These are phyloP conservation scores for Trichoderma koningii DNA, from an alignment of 2,329 filamentous ascomycete species.

Conservation along the genomic window DNA sequence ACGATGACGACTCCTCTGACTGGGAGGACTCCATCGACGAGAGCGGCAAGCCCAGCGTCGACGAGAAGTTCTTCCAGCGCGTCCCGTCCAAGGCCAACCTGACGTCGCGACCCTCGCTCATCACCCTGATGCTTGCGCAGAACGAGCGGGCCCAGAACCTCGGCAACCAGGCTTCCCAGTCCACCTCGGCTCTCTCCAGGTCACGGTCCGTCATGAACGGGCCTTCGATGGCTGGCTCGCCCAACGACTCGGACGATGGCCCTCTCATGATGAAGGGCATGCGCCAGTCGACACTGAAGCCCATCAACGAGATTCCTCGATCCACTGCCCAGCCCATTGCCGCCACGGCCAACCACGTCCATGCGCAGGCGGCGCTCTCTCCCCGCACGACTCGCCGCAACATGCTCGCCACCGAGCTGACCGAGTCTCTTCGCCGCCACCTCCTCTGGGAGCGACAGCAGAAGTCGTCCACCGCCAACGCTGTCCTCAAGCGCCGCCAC, in stretches of 20 bases:
- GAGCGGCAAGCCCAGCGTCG: slow-evolving; percentile 78
- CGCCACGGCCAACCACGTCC: slow-evolving; percentile 64
- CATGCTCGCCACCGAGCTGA: slow-evolving; percentile 94
- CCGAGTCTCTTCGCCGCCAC: slow-evolving; percentile 86
- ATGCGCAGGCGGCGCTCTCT: slow-evolving; percentile 76
- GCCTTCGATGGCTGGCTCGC: slow-evolving; percentile 50
- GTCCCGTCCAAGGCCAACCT: slow-evolving; percentile 87
- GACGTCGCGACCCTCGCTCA: slow-evolving; percentile 80
- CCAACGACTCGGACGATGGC: slow-evolving; percentile 63
- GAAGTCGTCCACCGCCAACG: slow-evolving; percentile 85
- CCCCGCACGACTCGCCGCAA: slow-evolving; percentile 89
- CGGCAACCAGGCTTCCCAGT: slow-evolving; percentile 67
- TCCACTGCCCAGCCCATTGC: slow-evolving; percentile 76
- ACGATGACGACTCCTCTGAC: slow-evolving; percentile 64
- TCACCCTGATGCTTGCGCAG: slow-evolving; percentile 84
- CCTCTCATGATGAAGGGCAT: slow-evolving; percentile 66
- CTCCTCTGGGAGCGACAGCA: slow-evolving; percentile 95
- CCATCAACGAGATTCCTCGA: slow-evolving; percentile 65
- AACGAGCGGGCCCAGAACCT: slow-evolving; percentile 70
- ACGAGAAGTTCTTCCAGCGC: slow-evolving; percentile 83
- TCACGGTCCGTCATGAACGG: slow-evolving; percentile 53
- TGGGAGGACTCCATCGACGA: slow-evolving; percentile 73
- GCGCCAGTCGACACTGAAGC: slow-evolving; percentile 51
- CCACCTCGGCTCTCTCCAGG: slow-evolving; percentile 69
- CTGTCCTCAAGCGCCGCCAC: slow-evolving; percentile 84